A percentile compares a stretch with the other conserved stretches of the same genome.
Evolutionary conservation across 2,329 filamentous ascomycete genomes (phyloP).

Genomic region (Raffaelea albimanens): DNA sequence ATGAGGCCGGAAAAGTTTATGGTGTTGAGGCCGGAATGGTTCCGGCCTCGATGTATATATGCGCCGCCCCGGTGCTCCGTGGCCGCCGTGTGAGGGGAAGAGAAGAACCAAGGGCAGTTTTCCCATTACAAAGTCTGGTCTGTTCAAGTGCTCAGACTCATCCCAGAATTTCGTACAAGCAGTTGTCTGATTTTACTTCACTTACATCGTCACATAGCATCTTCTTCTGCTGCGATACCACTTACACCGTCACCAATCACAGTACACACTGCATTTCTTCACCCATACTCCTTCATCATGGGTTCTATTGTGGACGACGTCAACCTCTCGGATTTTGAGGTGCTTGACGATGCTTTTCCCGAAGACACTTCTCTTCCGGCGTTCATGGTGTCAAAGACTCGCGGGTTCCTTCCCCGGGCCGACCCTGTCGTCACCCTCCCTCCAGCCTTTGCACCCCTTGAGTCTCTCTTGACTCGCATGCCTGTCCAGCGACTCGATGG

Average conservation of each 20-base stretch:
- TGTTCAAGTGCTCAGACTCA: background rate
- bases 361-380: slow-evolving; percentile 56
- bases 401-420: slow-evolving; percentile 64
- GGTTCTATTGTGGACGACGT: slow-evolving; percentile 25
- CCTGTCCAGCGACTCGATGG: slow-evolving; percentile 69
- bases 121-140: background rate
- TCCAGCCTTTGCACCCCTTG: slow-evolving; percentile 60
- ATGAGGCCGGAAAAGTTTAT: slow-evolving; percentile 11
- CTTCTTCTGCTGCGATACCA: background rate
- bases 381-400: slow-evolving; percentile 70
- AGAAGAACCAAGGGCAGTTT: background rate
- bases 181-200: background rate
- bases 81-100: background rate
- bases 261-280: no score
- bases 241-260: no score
- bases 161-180: background rate
- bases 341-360: slow-evolving; percentile 54
- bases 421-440: slow-evolving; percentile 58
- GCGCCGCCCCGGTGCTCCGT: slow-evolving; percentile 16
- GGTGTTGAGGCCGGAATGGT: slow-evolving; percentile 32
- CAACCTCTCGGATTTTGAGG: slow-evolving; percentile 35
- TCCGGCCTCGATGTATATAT: slow-evolving; percentile 41
- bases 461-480: slow-evolving; percentile 65
- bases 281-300: slow-evolving; percentile 21
- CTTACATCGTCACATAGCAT: background rate